Evolutionary conservation across 805 yeast genomes (phyloP).

Genomic region (Tetrapisispora phaffii): DNA sequence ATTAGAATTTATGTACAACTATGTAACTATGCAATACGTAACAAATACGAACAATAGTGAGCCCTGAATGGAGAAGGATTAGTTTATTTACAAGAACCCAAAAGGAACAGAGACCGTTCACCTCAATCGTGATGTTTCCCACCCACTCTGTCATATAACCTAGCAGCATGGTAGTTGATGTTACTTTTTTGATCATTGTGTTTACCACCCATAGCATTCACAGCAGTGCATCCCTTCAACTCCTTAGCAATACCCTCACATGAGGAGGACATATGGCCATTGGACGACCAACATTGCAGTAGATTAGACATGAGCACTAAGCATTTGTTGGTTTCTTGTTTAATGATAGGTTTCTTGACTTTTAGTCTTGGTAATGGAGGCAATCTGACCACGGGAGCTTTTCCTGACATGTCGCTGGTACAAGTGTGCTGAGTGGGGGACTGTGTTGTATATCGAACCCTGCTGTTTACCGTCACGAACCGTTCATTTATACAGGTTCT

Average conservation of each 20-base stretch:
- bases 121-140: slow-evolving; percentile 36
- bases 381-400: slow-evolving; percentile 34
- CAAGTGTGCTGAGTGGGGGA: background rate
- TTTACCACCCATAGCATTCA: slow-evolving; percentile 18
- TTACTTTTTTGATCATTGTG: slow-evolving; percentile 30
- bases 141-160: slow-evolving; percentile 39
- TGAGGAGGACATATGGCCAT: slow-evolving; percentile 66
- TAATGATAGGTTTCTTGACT: slow-evolving; percentile 53
- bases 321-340: slow-evolving; percentile 60
- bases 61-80: background rate
- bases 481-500: background rate
- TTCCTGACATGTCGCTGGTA: slow-evolving; percentile 23
- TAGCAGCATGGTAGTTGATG: slow-evolving; percentile 44
- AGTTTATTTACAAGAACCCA: slow-evolving; percentile 2
- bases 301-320: slow-evolving; percentile 73
- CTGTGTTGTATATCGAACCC: too few relatives aligned
- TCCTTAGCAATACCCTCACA: slow-evolving; percentile 61
- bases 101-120: background rate
- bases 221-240: slow-evolving; percentile 63
- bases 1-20: background rate
- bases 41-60: background rate
- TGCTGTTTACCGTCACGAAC: too few relatives aligned
- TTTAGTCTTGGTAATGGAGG: slow-evolving; percentile 71
- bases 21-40: background rate
- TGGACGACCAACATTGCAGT: slow-evolving; percentile 92